Conservation (phyloP, 495 filamentous ascomycete genomes). For the Hypoxylon perforatum region DNA sequence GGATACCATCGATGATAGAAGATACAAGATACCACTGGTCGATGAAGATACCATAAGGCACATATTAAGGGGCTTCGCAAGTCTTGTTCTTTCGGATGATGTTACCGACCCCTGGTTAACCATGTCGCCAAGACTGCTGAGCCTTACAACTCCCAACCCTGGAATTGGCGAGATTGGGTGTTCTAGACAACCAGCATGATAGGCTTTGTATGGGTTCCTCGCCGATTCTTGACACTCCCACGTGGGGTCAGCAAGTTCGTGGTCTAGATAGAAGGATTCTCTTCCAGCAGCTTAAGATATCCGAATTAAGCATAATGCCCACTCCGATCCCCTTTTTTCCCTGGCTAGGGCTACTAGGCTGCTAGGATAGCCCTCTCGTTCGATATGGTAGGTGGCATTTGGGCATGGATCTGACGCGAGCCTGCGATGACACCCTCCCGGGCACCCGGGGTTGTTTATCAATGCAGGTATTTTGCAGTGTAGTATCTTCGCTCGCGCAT, state of each 20-base stretch:
- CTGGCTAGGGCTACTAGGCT: neutral
- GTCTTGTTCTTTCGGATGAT: neutral
- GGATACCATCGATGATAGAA: too few species aligned
- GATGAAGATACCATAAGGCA: neutral
- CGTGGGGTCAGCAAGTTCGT: neutral
- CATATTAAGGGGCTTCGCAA: neutral
- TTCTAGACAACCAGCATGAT: neutral
- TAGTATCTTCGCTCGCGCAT: conserved; percentile 10
- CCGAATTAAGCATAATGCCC: neutral
- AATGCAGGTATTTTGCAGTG: neutral
- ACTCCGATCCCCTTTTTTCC: neutral
- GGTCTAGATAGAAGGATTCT: neutral
- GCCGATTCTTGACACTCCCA: neutral
- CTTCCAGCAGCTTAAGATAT: neutral
- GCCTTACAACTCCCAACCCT: neutral
- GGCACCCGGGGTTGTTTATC: neutral
- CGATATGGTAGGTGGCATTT: conserved; percentile 4
- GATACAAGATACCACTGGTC: too few species aligned
- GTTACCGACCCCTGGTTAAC: neutral
- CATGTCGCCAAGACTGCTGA: neutral
- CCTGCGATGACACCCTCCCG: conserved; percentile 19
- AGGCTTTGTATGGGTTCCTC: neutral
- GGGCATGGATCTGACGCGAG: neutral
- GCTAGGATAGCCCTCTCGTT: conserved; percentile 6
- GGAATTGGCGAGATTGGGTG: neutral